Evolutionary conservation across 192 early-diverging fungal genomes (phyloP).

Genomic region (Umbelopsis ramanniana): DNA sequence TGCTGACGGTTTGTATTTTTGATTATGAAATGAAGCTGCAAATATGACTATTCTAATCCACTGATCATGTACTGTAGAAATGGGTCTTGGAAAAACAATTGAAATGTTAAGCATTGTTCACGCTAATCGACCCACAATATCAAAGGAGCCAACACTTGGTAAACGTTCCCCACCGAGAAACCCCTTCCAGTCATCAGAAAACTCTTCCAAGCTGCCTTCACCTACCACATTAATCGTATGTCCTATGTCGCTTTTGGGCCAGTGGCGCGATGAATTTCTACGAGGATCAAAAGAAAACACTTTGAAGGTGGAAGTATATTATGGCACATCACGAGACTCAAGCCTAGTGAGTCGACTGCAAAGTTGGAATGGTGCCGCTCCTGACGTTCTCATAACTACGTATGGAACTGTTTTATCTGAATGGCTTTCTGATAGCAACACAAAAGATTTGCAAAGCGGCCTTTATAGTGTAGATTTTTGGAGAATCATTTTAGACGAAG

Average conservation of each 20-base stretch:
- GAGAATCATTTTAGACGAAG: conserved; percentile 92
- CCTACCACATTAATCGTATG: conserved; percentile 58
- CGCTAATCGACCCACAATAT: conserved; percentile 35
- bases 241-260: conserved; percentile 57
- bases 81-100: conserved; percentile 66
- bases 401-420: conserved; percentile 56
- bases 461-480: conserved; percentile 78
- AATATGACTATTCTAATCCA: background rate
- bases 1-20: conserved; percentile 48
- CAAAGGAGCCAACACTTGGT: conserved; percentile 25
- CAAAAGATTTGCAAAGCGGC: conserved; percentile 25
- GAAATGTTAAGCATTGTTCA: conserved; percentile 62
- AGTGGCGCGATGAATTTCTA: conserved; percentile 57
- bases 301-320: conserved; percentile 51
- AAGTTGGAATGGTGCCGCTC: conserved; percentile 43
- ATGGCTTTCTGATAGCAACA: conserved; percentile 15
- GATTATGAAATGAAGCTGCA: too few species aligned
- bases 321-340: conserved; percentile 40
- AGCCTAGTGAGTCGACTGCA: conserved; percentile 34
- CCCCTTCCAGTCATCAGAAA: conserved; percentile 14
- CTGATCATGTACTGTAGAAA: conserved; percentile 28
- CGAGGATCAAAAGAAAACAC: conserved; percentile 44
- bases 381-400: conserved; percentile 56
- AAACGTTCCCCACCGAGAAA: conserved; percentile 25
- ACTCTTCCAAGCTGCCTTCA: conserved; percentile 23